These are phyloP conservation scores for Bocquillonia castaneifolia DNA, from an alignment of 441 rosid species.

Conservation along the genomic window DNA sequence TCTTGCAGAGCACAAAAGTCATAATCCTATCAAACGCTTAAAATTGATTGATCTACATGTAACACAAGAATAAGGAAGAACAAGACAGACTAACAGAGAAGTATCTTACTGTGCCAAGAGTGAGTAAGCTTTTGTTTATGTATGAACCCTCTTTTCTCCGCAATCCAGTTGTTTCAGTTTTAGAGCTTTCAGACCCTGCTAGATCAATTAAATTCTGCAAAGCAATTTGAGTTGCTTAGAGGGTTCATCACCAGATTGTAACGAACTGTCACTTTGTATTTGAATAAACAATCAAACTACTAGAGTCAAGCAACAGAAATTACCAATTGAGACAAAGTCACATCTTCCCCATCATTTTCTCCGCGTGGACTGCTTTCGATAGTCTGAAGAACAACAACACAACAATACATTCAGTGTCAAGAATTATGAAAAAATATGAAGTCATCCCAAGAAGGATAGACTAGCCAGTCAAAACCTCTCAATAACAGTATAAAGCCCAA, in stretches of 20 bases:
- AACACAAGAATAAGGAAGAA: neutral
- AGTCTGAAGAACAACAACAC: constrained; percentile 43
- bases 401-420: constrained; percentile 12
- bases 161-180: constrained; percentile 65
- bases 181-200: constrained; percentile 77
- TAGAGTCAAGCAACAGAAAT: constrained; percentile 5
- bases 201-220: constrained; percentile 64
- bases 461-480: neutral
- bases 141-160: constrained; percentile 73
- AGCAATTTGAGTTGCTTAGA: constrained; percentile 12
- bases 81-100: neutral
- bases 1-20: neutral
- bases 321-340: constrained; percentile 64
- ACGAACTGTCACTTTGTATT: constrained; percentile 10
- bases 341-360: constrained; percentile 49
- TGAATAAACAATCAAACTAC: constrained; percentile 2
- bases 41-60: constrained; percentile 1
- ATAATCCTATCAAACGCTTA: neutral
- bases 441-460: neutral
- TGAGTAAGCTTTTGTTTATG: constrained; percentile 65
- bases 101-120: constrained; percentile 63
- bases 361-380: constrained; percentile 59
- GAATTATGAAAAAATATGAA: constrained; percentile 10
- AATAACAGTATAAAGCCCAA: neutral
- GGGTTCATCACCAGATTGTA: constrained; percentile 14